These are phyloP conservation scores for Pelargonium citronellum DNA, from an alignment of 441 rosid genomes.

Conservation along the genomic window DNA sequence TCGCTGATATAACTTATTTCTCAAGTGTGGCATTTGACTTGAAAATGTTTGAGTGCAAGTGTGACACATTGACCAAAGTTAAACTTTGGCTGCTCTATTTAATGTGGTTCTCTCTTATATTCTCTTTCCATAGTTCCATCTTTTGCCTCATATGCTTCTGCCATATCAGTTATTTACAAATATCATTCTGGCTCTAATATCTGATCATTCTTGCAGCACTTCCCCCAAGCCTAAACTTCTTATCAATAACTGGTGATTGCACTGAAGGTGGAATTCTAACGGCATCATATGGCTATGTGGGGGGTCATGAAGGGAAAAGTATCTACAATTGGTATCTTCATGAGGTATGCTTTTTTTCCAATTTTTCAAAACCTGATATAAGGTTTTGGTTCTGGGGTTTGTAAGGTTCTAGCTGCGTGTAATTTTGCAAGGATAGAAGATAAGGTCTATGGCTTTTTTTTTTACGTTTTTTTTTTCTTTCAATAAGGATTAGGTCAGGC, in stretches of 20 bases:
- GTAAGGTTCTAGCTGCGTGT: background rate
- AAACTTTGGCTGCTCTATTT: conserved; percentile 9
- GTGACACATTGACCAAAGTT: background rate
- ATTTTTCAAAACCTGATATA: conserved; percentile 4
- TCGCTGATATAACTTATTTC: background rate
- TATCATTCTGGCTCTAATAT: conserved; percentile 6
- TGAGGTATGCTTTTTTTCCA: conserved; percentile 53
- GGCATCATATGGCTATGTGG: conserved; percentile 94
- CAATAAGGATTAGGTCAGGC: background rate
- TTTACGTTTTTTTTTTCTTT: no score
- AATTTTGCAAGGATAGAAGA: background rate
- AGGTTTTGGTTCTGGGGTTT: conserved; percentile 2
- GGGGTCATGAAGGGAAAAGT: conserved; percentile 97
- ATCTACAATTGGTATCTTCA: conserved; percentile 81
- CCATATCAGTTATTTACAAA: background rate
- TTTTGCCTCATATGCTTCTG: background rate
- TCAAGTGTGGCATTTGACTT: background rate
- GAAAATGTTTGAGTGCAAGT: background rate
- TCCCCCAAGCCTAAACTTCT: conserved; percentile 93
- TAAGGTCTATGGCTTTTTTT: background rate
- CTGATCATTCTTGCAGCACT: conserved; percentile 51
- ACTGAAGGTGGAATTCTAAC: conserved; percentile 78
- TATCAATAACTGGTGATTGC: conserved; percentile 87
- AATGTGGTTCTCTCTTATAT: conserved; percentile 1
- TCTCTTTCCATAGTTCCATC: background rate